Evolutionary conservation across 257 asterid genomes (phyloP).

Genomic region (Primulina huaijiensis): DNA sequence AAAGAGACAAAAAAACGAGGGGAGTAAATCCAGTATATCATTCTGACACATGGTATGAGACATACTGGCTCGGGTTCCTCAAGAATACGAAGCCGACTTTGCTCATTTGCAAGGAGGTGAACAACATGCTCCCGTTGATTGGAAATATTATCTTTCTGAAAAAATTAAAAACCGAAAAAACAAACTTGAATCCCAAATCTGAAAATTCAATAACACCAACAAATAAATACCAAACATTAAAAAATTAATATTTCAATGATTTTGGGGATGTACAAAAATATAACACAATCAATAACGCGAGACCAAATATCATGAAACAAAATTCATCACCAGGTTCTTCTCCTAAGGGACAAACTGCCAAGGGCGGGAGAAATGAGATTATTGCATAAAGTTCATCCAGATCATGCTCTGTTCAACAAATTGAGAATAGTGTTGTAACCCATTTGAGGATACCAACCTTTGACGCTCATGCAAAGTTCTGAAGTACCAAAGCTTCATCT

Average conservation of each 20-base stretch:
- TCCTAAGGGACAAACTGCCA: no score
- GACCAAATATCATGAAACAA: not conserved
- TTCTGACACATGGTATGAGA: conserved; percentile 22
- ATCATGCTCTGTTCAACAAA: no score
- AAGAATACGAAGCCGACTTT: conserved; percentile 72
- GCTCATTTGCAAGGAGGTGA: conserved; percentile 95
- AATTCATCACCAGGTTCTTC: no score
- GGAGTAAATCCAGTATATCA: not conserved
- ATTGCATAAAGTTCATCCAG: no score
- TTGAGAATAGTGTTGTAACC: no score
- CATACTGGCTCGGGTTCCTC: conserved; percentile 87
- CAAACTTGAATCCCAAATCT: conserved; percentile 15
- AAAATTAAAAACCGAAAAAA: conserved; percentile 6
- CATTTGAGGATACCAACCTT: no score
- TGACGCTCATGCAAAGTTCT: no score
- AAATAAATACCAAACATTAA: conserved; percentile 9
- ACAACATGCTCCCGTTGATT: conserved; percentile 92
- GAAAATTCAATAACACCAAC: conserved; percentile 4
- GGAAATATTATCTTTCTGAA: conserved; percentile 82
- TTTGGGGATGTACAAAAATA: not conserved
- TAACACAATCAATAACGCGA: conserved; percentile 5
- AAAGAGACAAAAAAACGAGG: no score
- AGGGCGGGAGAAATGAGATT: no score
- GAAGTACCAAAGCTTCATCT: no score
- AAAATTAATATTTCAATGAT: conserved; percentile 10